Evolutionary conservation across 768 basidiomycete genomes (phyloP), one percentile per base, ranked within the genome.

Genomic region (Suillus weaverae): DNA sequence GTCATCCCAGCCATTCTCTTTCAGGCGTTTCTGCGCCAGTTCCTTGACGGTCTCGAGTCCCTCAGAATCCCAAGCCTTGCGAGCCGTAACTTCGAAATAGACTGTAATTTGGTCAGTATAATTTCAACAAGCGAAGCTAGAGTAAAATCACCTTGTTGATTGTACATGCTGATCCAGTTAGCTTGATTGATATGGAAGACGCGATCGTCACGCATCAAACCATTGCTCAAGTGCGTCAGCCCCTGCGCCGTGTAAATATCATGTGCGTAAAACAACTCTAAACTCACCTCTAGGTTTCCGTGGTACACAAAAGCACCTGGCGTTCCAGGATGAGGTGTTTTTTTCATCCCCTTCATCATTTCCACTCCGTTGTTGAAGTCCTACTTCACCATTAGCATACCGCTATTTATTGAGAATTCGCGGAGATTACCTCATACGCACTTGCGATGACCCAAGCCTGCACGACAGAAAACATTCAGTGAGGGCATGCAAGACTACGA

Each of bases 1-100:
- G n/a, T 55, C 46, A 39, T 73, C 64, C 77, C 76, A 78, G 1
- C 74, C 74, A 48, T 70, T 60, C 9, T 66, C 53, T 5, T 54
- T 32, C 22, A 70, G 51, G 13, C 74, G 70, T 41, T 68, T 61
- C 13, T 68, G 65, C 1, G 72, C 75, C 13, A 70, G 64, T n/a
- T 60, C 61, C 8, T 72, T 75, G 9, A 77, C 56, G 8, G 35
- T 30, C 36, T 68, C 62, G 5, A 72, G 62, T 30, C 66, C 50
- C 13, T 63, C 18, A 16, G 36, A 30, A 2, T 41, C 7, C 73
- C 76, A 74, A 2, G 74, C 72, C 2, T 69, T 22, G 18, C 60
- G 50, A 43, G 62, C 60, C 14, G 64, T 20, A 5, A 39, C 16
- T 63, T 74, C 76, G 20, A 72, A 66, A 18, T 38, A 38, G 30